Evolutionary conservation across 2,329 filamentous ascomycete species (phyloP), one percentile per base, ranked within the genome.

Genomic region (Harringtonia lauricola): DNA sequence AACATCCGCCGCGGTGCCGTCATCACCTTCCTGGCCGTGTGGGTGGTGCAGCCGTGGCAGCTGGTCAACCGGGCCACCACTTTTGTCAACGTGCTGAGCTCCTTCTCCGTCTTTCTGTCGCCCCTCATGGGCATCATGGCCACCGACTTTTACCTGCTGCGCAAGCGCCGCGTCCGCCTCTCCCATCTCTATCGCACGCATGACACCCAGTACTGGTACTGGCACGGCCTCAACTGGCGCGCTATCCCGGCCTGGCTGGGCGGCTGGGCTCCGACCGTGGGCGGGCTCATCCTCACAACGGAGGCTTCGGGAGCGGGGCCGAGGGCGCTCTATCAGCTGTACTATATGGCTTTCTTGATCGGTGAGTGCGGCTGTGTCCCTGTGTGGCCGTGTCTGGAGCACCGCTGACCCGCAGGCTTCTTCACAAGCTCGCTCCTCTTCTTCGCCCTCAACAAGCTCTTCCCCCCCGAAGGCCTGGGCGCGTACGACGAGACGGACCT

Each of bases 1-100:
- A 75, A 74, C 53, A 76, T 77, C 45, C 59, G 72, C 5, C 65
- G 74, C 2, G 75, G 74, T 1, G 64, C 64, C 3, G 70, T 70
- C 46, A 57, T 77, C 34, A 66, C 63, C 5, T 60, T 66, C 0
- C 49, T 71, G 3, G 56, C 72, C 8, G 63, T 61, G 13, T 64
- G 70, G 29, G 60, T 61, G 0, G 60, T 66, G 31, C 67, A 66
- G 46, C 72, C 72, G 0, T 77, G 72, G 72, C 58, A 74, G 44
- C 59, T 75, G 0, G 57, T 75, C 4, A 61, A 63, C 8, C 62
- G 58, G 0, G 67, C 70, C 1, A 55, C 59, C 10, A 65, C 63
- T 1, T 72, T 74, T 56, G 64, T 71, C 47, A 61, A 55, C 21
- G 68, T 71, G 2, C 54, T 73, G 15, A 60, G 54, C 7, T 62